phyloP scores from a whole-genome alignment of 176 grass and related monocot genomes.

The Oryza meyeriana region DNA sequence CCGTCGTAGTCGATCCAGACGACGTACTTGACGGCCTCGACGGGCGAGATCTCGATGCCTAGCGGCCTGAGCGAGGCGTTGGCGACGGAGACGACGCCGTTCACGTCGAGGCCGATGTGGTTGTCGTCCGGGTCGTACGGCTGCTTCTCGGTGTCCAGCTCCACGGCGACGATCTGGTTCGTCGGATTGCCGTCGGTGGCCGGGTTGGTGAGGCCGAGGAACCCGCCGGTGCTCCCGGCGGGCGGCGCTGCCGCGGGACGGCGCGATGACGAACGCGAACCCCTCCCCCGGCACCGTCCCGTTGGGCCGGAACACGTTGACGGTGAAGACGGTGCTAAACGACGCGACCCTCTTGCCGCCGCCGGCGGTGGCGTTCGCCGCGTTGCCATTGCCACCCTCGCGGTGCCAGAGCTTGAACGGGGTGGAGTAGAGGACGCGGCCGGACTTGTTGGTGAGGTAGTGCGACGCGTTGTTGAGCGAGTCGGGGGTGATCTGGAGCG shows the following conservation, averaged over 20 bases:
- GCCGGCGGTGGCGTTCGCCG: neutral
- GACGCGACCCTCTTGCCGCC: constrained; percentile 42
- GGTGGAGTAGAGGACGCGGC: constrained; percentile 50
- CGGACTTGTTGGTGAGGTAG: constrained; percentile 60
- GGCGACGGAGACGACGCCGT: constrained; percentile 61
- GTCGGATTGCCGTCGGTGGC: constrained; percentile 43
- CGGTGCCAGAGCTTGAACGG: constrained; percentile 57
- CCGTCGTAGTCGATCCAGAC: constrained; percentile 91
- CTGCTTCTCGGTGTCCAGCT: constrained; percentile 86
- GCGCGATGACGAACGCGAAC: constrained; percentile 68
- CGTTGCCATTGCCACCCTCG: neutral
- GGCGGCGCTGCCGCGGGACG: constrained; percentile 31
- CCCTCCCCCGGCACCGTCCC: constrained; percentile 56
- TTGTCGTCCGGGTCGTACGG: constrained; percentile 68
- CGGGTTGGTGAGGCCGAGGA: constrained; percentile 66
- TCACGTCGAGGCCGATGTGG: constrained; percentile 82
- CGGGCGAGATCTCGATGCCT: constrained; percentile 59
- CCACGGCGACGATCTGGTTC: constrained; percentile 74
- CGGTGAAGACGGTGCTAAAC: constrained; percentile 60
- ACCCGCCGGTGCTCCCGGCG: constrained; percentile 35
- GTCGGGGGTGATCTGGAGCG: constrained; percentile 92
- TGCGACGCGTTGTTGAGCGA: neutral
- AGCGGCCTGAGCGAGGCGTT: constrained; percentile 32
- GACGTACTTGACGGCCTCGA: constrained; percentile 42
- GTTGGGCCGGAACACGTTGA: constrained; percentile 60